These are phyloP conservation scores for Calonectria pauciramosa DNA, from an alignment of 2,329 filamentous ascomycete genomes.

Conservation along the genomic window DNA sequence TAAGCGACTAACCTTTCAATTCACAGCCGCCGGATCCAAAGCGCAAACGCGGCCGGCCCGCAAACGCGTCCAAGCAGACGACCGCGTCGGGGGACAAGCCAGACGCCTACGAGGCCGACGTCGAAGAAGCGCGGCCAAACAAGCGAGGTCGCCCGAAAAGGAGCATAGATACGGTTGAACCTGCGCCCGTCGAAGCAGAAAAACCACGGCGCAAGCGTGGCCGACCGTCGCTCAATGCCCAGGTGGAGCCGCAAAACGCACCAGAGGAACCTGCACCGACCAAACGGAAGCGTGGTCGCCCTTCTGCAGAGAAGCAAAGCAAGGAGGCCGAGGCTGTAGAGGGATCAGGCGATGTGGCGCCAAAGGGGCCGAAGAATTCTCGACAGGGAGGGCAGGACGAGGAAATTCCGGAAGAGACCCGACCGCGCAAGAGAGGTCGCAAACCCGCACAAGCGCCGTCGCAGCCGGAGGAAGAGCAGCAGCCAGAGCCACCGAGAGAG, in stretches of 20 bases:
- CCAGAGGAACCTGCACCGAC: constrained; percentile 41
- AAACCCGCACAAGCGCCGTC: constrained; percentile 22
- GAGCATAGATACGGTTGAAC: constrained; percentile 20
- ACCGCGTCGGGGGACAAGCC: constrained; percentile 44
- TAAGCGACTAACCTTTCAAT: not conserved
- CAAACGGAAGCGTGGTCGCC: constrained; percentile 54
- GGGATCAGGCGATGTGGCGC: constrained; percentile 33
- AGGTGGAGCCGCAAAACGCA: constrained; percentile 22
- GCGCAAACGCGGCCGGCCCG: constrained; percentile 59
- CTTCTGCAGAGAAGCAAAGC: constrained; percentile 42
- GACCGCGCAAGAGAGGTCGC: constrained; percentile 32
- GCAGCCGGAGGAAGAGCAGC: constrained; percentile 21
- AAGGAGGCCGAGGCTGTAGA: constrained; percentile 26
- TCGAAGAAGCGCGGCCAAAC: constrained; percentile 43
- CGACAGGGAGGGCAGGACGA: constrained; percentile 21
- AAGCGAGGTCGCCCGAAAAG: constrained; percentile 37
- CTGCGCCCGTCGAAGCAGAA: constrained; percentile 22
- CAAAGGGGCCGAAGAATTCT: constrained; percentile 30
- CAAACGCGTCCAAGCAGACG: constrained; percentile 56
- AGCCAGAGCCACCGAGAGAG: constrained; percentile 7
- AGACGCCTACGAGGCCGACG: constrained; percentile 43
- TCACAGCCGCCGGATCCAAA: constrained; percentile 49
- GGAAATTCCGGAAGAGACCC: constrained; percentile 23
- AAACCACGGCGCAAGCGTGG: constrained; percentile 46
- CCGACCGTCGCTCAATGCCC: constrained; percentile 42